Conservation (phyloP, 768 basidiomycete genomes). For the Boletus subcaerulescens region DNA sequence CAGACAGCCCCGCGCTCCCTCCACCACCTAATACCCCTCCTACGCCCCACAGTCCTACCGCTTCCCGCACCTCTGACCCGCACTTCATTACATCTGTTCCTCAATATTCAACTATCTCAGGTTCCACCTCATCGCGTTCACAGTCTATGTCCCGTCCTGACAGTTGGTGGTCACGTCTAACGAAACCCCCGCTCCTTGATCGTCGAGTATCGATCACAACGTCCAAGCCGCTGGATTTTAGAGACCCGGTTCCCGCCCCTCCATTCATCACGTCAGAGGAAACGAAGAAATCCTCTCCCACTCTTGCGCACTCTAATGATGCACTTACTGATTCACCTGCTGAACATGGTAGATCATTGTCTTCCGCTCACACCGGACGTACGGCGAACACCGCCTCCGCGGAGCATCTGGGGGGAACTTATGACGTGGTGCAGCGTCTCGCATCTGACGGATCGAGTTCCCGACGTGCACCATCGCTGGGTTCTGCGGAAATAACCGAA, state of each 20-base stretch:
- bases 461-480: conserved; percentile 23
- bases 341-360: conserved; percentile 35
- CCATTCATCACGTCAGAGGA: conserved; percentile 59
- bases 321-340: conserved; percentile 11
- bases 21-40: conserved; percentile 13
- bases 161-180: conserved; percentile 77
- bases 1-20: conserved; percentile 22
- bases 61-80: conserved; percentile 25
- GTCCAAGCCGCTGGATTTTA: conserved; percentile 48
- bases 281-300: conserved; percentile 13
- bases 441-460: conserved; percentile 30
- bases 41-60: conserved; percentile 21
- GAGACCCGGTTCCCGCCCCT: conserved; percentile 80
- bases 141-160: conserved; percentile 61
- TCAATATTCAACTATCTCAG: conserved; percentile 42
- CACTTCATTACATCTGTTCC: conserved; percentile 29
- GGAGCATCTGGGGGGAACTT: conserved; percentile 59
- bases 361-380: conserved; percentile 50
- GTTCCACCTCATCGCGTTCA: conserved; percentile 38
- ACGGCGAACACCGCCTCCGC: conserved; percentile 71
- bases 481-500: conserved; percentile 23
- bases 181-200: conserved; percentile 63
- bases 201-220: conserved; percentile 45
- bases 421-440: conserved; percentile 66
- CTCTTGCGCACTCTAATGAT: conserved; percentile 14